phyloP scores from a whole-genome alignment of 1,284 basidiomycete genomes.

The Puccinia triticina region DNA sequence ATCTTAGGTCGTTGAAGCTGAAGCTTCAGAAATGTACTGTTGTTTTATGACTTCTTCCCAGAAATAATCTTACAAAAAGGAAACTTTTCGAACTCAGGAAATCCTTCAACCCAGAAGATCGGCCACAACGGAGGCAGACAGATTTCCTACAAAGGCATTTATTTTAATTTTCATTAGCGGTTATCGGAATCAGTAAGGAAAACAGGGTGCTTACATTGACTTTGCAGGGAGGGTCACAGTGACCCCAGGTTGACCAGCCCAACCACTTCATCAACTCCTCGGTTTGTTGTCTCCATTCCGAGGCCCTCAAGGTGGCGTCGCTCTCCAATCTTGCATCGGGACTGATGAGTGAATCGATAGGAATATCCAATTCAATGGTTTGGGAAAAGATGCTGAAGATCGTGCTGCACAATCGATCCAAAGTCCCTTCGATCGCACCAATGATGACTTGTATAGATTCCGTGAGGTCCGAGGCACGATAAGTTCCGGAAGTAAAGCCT shows the following conservation, averaged over 20 bases:
- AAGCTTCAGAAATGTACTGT: too few relatives aligned
- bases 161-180: too few relatives aligned
- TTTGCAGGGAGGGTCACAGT: slow-evolving; percentile 34
- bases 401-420: too few relatives aligned
- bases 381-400: slow-evolving; percentile 6
- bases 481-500: slow-evolving; percentile 12
- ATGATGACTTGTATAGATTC: slow-evolving; percentile 31
- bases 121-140: slow-evolving; percentile 29
- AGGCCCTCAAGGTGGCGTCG: background rate
- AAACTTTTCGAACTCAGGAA: background rate
- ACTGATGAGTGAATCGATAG: background rate
- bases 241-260: too few relatives aligned
- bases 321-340: background rate
- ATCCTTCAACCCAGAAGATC: background rate
- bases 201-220: slow-evolving; percentile 16
- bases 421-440: slow-evolving; percentile 30
- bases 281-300: too few relatives aligned
- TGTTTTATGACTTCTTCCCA: background rate
- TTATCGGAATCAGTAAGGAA: too few relatives aligned
- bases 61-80: background rate
- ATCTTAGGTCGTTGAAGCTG: too few relatives aligned
- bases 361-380: background rate
- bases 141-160: too few relatives aligned
- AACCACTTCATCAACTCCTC: too few relatives aligned
- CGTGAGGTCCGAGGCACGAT: slow-evolving; percentile 1